A percentile compares a stretch with the other conserved stretches of the same genome.
phyloP scores from a whole-genome alignment of 1,284 basidiomycete genomes.

The Ceratorhiza oryzae-sativae region DNA sequence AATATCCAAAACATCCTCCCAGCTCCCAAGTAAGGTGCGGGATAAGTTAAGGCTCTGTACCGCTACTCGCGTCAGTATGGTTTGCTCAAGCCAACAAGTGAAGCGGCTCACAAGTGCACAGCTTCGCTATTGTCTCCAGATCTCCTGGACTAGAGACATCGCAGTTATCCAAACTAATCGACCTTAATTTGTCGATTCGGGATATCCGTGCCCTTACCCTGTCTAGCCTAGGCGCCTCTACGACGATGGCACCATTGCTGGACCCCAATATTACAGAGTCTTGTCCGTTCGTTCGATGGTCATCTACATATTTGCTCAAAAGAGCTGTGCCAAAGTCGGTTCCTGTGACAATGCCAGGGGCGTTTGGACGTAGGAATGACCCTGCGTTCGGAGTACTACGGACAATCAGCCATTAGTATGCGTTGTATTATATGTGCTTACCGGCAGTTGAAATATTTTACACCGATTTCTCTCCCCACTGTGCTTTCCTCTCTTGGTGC shows the following conservation, averaged over 20 bases:
- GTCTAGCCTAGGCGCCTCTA: slow-evolving; percentile 85
- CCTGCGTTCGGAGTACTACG: slow-evolving; percentile 64
- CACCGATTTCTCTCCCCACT: slow-evolving; percentile 59
- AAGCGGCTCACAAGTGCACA: slow-evolving; percentile 70
- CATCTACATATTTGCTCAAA: slow-evolving; percentile 75
- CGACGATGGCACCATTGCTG: slow-evolving; percentile 79
- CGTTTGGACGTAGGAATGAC: slow-evolving; percentile 75
- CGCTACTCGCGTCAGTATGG: slow-evolving; percentile 56
- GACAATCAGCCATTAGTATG: slow-evolving; percentile 11
- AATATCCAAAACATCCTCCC: slow-evolving; percentile 75
- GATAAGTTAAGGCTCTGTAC: slow-evolving; percentile 85
- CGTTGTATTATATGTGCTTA: slow-evolving; percentile 52
- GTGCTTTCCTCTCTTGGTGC: slow-evolving; percentile 58
- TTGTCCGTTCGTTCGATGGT: slow-evolving; percentile 56
- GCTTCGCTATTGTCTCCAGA: slow-evolving; percentile 61
- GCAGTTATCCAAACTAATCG: slow-evolving; percentile 79
- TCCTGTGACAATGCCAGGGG: slow-evolving; percentile 63
- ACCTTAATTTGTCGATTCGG: slow-evolving; percentile 69
- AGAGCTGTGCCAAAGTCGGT: slow-evolving; percentile 79
- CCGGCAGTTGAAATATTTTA: slow-evolving; percentile 81
- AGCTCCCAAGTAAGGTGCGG: slow-evolving; percentile 73
- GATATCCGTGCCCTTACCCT: slow-evolving; percentile 77
- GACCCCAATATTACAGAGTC: slow-evolving; percentile 80
- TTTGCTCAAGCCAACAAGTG: slow-evolving; percentile 4
- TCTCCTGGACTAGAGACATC: slow-evolving; percentile 65